A percentile compares a stretch with the other conserved stretches of the same genome.
Conservation (phyloP, 352 stramenopile genomes). For the Phytophthora podocarpi region DNA sequence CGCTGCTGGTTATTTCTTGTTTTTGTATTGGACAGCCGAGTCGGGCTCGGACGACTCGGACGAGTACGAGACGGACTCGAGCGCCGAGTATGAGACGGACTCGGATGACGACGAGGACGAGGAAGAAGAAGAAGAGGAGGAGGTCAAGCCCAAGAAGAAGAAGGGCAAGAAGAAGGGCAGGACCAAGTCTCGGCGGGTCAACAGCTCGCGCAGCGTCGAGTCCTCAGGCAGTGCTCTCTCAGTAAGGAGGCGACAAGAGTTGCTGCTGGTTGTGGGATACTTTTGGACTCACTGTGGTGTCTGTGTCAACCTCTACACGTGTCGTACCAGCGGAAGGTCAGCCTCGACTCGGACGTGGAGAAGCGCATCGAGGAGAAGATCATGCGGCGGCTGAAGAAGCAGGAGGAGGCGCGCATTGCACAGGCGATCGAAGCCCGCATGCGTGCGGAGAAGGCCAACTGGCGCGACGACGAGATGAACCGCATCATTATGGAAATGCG, state of each 20-base stretch:
- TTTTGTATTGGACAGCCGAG: conserved; percentile 46
- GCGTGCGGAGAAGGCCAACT: conserved; percentile 84
- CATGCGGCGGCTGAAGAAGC: conserved; percentile 84
- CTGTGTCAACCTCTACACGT: background rate
- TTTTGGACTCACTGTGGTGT: conserved; percentile 18
- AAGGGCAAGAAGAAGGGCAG: conserved; percentile 56
- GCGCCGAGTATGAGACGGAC: conserved; percentile 63
- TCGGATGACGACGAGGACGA: conserved; percentile 59
- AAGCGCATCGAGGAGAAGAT: conserved; percentile 90
- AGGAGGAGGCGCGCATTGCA: conserved; percentile 86
- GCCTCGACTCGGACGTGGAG: conserved; percentile 79
- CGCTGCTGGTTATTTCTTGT: background rate
- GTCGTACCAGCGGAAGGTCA: conserved; percentile 46
- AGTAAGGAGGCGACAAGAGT: conserved; percentile 19
- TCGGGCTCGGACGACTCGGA: conserved; percentile 81
- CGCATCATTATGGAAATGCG: conserved; percentile 91
- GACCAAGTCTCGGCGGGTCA: conserved; percentile 48
- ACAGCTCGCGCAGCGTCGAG: conserved; percentile 51
- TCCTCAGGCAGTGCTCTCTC: conserved; percentile 39
- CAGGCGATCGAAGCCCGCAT: conserved; percentile 86
- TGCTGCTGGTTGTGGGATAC: background rate
- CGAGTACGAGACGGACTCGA: conserved; percentile 70
- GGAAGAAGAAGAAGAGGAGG: conserved; percentile 71
- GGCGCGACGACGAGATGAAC: conserved; percentile 90
- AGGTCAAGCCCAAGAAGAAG: conserved; percentile 73